Evolutionary conservation across 2,329 filamentous ascomycete species (phyloP).

Genomic region (Xylariaceae sp.): DNA sequence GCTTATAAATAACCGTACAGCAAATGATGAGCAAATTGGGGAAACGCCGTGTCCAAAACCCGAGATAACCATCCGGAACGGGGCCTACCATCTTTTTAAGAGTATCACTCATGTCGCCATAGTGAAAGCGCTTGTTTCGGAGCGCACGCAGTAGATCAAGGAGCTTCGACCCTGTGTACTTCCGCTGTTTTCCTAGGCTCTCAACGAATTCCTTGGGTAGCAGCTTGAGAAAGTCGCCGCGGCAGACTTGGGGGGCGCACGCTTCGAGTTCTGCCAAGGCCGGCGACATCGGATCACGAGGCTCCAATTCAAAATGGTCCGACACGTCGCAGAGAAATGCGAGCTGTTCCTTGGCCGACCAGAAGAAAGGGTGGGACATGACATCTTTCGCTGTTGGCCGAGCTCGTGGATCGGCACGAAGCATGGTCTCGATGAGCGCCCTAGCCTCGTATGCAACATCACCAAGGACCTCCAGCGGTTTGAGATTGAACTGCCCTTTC

Average conservation of each 20-base stretch:
- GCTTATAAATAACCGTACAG: constrained; percentile 73
- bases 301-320: constrained; percentile 94
- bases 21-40: constrained; percentile 79
- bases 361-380: constrained; percentile 91
- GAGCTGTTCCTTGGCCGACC: constrained; percentile 85
- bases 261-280: constrained; percentile 66
- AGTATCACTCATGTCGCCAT: constrained; percentile 89
- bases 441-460: constrained; percentile 86
- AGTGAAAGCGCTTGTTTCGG: constrained; percentile 96
- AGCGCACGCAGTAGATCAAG: constrained; percentile 87
- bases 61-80: constrained; percentile 79
- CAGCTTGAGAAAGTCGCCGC: constrained; percentile 76
- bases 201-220: constrained; percentile 85
- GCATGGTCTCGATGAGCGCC: constrained; percentile 85
- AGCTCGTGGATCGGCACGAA: constrained; percentile 66
- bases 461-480: constrained; percentile 75
- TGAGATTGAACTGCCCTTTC: constrained; percentile 79
- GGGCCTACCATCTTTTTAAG: constrained; percentile 74
- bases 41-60: constrained; percentile 83
- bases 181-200: constrained; percentile 89
- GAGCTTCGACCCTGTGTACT: constrained; percentile 84
- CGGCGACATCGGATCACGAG: constrained; percentile 77
- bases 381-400: constrained; percentile 50
- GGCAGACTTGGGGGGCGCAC: constrained; percentile 59
- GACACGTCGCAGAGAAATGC: constrained; percentile 95